Evolutionary conservation across 345 rosid genomes (phyloP), one percentile per base, ranked within the genome.

Genomic region (Balakata baccata): DNA sequence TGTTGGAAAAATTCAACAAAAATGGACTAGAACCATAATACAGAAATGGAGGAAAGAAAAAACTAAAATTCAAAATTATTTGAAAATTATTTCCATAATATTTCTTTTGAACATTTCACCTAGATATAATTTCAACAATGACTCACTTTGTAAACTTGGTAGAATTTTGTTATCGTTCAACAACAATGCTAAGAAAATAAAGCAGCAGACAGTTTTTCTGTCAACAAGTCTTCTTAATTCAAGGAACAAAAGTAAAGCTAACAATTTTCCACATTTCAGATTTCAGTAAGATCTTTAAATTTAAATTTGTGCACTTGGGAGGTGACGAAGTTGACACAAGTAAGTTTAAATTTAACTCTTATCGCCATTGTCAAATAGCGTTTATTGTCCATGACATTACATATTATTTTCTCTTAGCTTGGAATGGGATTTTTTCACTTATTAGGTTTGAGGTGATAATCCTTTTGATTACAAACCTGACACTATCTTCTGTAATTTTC

Each of bases 291-390:
- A 78, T 90, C 83, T 90, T 90, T 65, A 85, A 87, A 75, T 90
- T 81, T 82, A 88, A 80, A 79, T 88, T 88, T 57, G 81, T 88
- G 51, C 96, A 90, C 73, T 80, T 90, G 89, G 96, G 96, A 68
- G 96, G 96, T n/a, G 96, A 90, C 66, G 96, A 90, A 84, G 96
- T 90, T 46, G 50, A 88, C 62, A 84, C 93, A 79, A 80, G 96
- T 90, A 84, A 84, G 81, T 71, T 73, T 6, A 57, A 66, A 49
- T 16, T 17, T 76, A 46, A 10, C 23, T 64, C n/a, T 63, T 20
- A 66, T 41, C 41, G 63, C 45, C 23, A 17, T 34, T 34, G 16
- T n/a, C 18, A 4, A 0, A 25, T 38, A 14, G 20, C 38, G 16
- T 66, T 25, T 5, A 41, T 25, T 29, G 1, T 46, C 47, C 7